These are phyloP conservation scores for Crucihimalaya himalaica DNA, from an alignment of 345 rosid species.

Conservation along the genomic window DNA sequence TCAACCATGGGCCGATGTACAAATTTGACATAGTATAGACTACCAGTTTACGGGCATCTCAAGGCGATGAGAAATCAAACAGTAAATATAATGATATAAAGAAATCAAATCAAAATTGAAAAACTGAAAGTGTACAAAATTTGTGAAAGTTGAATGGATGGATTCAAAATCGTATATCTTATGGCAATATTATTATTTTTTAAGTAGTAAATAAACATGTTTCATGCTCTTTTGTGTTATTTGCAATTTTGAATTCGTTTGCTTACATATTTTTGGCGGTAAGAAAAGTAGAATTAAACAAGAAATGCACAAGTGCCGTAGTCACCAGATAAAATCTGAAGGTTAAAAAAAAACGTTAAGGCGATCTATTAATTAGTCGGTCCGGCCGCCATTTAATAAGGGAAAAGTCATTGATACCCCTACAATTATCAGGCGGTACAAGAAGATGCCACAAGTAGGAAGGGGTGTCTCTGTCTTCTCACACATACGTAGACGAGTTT, in stretches of 20 bases:
- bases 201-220: too few species aligned
- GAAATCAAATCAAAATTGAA: not conserved
- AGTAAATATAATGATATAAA: not conserved
- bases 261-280: constrained; percentile 30
- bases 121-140: not conserved
- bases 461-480: constrained; percentile 33
- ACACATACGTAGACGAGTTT: constrained; percentile 17
- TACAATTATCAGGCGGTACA: not conserved
- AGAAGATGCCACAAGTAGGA: not conserved
- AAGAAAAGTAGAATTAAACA: constrained; percentile 25
- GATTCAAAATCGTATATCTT: not conserved
- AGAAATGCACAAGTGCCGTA: constrained; percentile 2
- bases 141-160: not conserved
- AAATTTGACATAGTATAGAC: not conserved
- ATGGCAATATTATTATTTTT: not conserved
- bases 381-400: not conserved
- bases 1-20: constrained; percentile 6
- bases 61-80: not conserved
- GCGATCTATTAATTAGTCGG: not conserved
- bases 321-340: constrained; percentile 1
- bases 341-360: not conserved
- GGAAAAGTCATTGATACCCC: constrained; percentile 22
- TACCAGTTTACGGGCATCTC: not conserved
- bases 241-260: constrained; percentile 33
- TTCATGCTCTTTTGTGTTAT: not conserved